Evolutionary conservation across 345 rosid species (phyloP).

Genomic region (Passiflora organensis): DNA sequence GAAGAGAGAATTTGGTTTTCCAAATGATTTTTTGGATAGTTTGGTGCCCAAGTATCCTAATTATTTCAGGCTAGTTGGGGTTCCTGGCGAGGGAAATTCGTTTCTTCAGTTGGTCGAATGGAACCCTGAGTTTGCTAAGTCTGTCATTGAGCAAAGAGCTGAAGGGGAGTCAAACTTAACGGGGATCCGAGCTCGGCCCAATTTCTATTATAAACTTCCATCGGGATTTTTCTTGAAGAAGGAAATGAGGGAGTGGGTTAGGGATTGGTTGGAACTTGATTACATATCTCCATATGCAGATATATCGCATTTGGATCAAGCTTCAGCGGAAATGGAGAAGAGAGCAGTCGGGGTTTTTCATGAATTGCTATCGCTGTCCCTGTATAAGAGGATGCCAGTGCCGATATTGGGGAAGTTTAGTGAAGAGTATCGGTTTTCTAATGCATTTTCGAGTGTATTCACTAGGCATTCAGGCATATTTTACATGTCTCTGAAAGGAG

Average conservation of each 20-base stretch:
- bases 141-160: constrained; percentile 52
- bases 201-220: constrained; percentile 62
- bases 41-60: constrained; percentile 62
- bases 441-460: constrained; percentile 64
- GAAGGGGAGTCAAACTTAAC: constrained; percentile 47
- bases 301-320: constrained; percentile 57
- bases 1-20: constrained; percentile 88
- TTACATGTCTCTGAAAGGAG: constrained; percentile 82
- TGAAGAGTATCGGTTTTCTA: constrained; percentile 71
- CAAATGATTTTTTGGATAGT: constrained; percentile 58
- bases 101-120: constrained; percentile 60
- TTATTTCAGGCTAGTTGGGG: constrained; percentile 53
- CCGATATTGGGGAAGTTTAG: constrained; percentile 77
- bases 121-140: constrained; percentile 64
- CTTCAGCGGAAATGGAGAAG: constrained; percentile 83
- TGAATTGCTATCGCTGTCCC: constrained; percentile 72
- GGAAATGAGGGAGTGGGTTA: constrained; percentile 93
- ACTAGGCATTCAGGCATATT: constrained; percentile 89
- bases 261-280: constrained; percentile 85
- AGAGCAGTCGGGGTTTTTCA: constrained; percentile 75
- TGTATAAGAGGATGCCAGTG: constrained; percentile 75
- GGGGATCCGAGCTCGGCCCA: constrained; percentile 59
- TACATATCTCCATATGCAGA: constrained; percentile 76
- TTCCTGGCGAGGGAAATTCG: constrained; percentile 52
- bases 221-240: constrained; percentile 61